Conservation (phyloP, 139 green algal genomes). For the Haematococcus sp. region DNA sequence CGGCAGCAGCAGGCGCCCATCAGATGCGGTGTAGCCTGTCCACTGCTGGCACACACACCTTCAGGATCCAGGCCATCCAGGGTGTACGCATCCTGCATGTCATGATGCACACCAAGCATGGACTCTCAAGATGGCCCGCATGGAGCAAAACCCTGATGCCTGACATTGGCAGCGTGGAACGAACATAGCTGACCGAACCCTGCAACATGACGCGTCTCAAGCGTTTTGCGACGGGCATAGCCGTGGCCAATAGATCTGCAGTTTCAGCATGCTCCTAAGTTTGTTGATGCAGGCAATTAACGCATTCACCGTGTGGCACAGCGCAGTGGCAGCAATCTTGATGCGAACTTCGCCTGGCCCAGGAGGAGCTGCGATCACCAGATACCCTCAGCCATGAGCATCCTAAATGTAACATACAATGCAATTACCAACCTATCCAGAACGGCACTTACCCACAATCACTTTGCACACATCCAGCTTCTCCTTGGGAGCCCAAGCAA, state of each 20-base stretch:
- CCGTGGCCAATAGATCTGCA: too few relatives aligned
- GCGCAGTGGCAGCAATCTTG: conserved; percentile 82
- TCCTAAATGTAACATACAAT: too few relatives aligned
- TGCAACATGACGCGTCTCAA: neutral
- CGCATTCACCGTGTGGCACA: conserved; percentile 91
- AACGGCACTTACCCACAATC: too few relatives aligned
- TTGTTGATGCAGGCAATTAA: neutral
- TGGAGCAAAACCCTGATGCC: too few relatives aligned
- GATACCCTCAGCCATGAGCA: too few relatives aligned
- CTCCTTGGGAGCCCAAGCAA: conserved; percentile 87
- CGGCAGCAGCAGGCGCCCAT: neutral
- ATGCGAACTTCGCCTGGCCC: conserved; percentile 88
- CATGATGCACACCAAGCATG: neutral
- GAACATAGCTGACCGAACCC: neutral
- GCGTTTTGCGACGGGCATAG: neutral
- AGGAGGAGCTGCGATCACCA: conserved; percentile 57
- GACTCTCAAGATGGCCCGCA: neutral
- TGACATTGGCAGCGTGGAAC: neutral
- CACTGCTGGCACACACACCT: conserved; percentile 28
- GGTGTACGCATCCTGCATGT: conserved; percentile 82
- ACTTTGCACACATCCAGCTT: conserved; percentile 68
- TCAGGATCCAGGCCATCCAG: conserved; percentile 74
- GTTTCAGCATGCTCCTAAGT: too few relatives aligned
- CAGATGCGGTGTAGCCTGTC: too few relatives aligned
- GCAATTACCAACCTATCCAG: too few relatives aligned